Evolutionary conservation across 2,329 filamentous ascomycete genomes (phyloP).

Genomic region (Fusarium illudens): DNA sequence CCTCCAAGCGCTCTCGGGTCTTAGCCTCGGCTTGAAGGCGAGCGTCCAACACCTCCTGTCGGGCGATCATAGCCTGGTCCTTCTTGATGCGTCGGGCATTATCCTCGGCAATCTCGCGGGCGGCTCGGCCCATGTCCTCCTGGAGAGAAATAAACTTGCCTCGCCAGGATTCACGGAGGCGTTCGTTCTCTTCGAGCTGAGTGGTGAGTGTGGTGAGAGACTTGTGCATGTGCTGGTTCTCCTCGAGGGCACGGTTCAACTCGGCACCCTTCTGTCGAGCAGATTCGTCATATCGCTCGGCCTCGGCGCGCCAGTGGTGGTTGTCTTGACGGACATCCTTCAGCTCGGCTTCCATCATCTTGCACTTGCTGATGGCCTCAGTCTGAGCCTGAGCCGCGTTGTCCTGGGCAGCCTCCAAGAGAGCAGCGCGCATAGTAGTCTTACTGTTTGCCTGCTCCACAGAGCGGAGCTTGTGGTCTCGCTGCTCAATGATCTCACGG

Average conservation of each 20-base stretch:
- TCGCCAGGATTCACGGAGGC: conserved; percentile 84
- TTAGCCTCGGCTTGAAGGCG: conserved; percentile 78
- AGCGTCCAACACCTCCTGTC: conserved; percentile 81
- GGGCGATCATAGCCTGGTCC: conserved; percentile 79
- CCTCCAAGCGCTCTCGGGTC: conserved; percentile 72
- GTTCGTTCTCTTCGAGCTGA: conserved; percentile 86
- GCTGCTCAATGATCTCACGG: conserved; percentile 72
- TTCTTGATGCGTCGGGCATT: conserved; percentile 81
- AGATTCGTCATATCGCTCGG: conserved; percentile 65
- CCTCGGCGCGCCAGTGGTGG: conserved; percentile 68
- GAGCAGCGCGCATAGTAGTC: conserved; percentile 67
- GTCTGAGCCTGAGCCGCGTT: conserved; percentile 62
- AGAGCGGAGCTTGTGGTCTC: conserved; percentile 70
- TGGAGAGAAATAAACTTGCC: conserved; percentile 86
- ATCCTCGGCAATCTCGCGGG: conserved; percentile 82
- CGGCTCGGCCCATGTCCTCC: conserved; percentile 82
- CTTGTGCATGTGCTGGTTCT: conserved; percentile 78
- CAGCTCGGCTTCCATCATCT: conserved; percentile 62
- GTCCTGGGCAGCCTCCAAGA: conserved; percentile 73
- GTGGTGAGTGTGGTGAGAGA: conserved; percentile 76
- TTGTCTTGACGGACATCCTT: conserved; percentile 64
- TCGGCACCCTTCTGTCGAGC: conserved; percentile 60
- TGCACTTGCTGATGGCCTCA: conserved; percentile 65
- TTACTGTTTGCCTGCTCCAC: conserved; percentile 66
- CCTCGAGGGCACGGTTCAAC: conserved; percentile 57